Conservation (phyloP, 257 asterid genomes). For the Gynochthodes officinalis region DNA sequence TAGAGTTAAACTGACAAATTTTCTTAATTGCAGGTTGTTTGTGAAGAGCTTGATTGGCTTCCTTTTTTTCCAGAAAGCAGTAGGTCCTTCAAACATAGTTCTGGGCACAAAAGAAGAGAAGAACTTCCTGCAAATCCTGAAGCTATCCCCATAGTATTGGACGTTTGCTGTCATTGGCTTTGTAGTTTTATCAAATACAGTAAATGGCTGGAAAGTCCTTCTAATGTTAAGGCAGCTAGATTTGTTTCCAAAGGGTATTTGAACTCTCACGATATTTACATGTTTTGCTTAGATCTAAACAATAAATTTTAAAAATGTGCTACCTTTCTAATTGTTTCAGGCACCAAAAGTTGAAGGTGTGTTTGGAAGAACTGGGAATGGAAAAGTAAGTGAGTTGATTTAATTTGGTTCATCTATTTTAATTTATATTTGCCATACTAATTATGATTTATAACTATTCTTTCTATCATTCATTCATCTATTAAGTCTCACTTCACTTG, state of each 20-base stretch:
- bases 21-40: slow-evolving; percentile 67
- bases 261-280: slow-evolving; percentile 18
- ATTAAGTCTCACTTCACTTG: too few relatives aligned
- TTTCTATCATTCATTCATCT: neutral
- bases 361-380: slow-evolving; percentile 70
- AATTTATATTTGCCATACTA: neutral
- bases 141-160: slow-evolving; percentile 71
- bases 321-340: slow-evolving; percentile 44
- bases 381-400: slow-evolving; percentile 58
- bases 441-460: neutral
- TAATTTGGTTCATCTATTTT: slow-evolving; percentile 9
- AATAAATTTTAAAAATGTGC: slow-evolving; percentile 12
- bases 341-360: slow-evolving; percentile 66
- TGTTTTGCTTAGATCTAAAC: slow-evolving; percentile 14
- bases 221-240: slow-evolving; percentile 85
- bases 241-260: slow-evolving; percentile 86
- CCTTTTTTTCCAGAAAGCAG: slow-evolving; percentile 83
- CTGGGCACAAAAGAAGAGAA: slow-evolving; percentile 54
- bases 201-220: slow-evolving; percentile 81
- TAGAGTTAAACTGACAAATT: slow-evolving; percentile 24
- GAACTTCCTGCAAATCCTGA: slow-evolving; percentile 64
- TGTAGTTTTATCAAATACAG: slow-evolving; percentile 90
- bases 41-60: slow-evolving; percentile 99
- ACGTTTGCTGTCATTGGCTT: slow-evolving; percentile 91
- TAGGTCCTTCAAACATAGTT: slow-evolving; percentile 38